A percentile compares a stretch with the other conserved stretches of the same genome.
Conservation (phyloP, 345 rosid species). For the Citrus glauca region DNA sequence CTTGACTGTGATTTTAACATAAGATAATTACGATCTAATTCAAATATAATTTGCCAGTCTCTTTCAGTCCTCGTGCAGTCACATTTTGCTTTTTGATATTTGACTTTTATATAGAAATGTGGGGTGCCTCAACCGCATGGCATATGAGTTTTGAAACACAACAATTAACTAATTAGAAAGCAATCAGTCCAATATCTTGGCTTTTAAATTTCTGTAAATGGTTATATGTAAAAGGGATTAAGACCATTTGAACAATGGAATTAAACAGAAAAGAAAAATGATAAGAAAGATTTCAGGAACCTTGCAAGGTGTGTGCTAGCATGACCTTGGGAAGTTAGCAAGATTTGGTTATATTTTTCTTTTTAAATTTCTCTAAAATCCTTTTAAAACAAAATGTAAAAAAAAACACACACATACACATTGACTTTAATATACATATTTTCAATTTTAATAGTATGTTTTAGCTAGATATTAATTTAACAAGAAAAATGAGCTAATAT, state of each 20-base stretch:
- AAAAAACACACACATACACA: too few relatives aligned
- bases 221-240: neutral
- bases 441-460: too few relatives aligned
- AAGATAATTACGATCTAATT: neutral
- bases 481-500: too few relatives aligned
- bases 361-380: neutral
- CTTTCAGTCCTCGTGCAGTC: neutral
- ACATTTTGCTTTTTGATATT: neutral
- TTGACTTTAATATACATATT: too few relatives aligned
- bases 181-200: neutral
- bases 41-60: neutral
- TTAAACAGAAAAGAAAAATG: too few relatives aligned
- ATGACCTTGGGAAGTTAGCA: neutral
- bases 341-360: neutral
- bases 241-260: neutral
- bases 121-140: neutral
- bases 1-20: neutral
- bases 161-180: neutral
- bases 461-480: too few relatives aligned
- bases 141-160: neutral
- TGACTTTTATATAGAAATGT: neutral
- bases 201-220: neutral
- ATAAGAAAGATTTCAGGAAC: neutral
- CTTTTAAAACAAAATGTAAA: too few relatives aligned
- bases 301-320: neutral